phyloP scores from a whole-genome alignment of 2,329 filamentous ascomycete genomes.

The Phialemoniopsis sp. region DNA sequence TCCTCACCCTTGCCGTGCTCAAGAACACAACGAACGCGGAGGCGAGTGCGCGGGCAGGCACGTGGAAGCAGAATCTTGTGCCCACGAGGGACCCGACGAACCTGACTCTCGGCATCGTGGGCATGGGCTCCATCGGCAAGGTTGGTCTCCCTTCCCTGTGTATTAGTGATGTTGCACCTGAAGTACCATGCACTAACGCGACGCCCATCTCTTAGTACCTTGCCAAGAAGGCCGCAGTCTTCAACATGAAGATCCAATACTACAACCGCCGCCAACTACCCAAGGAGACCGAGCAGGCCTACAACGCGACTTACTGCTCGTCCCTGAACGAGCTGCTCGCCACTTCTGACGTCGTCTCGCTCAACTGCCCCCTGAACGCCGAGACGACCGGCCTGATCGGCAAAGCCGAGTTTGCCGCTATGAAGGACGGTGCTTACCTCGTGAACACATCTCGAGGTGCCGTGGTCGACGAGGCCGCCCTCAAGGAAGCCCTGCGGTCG shows the following conservation, averaged over 20 bases:
- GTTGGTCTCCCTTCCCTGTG: constrained; percentile 8
- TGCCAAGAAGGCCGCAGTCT: constrained; percentile 30
- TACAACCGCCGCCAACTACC: constrained; percentile 31
- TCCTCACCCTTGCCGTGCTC: constrained; percentile 19
- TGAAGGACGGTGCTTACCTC: constrained; percentile 6
- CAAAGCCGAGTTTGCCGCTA: constrained; percentile 26
- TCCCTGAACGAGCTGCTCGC: constrained; percentile 32
- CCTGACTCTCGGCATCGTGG: constrained; percentile 40
- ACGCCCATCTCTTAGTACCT: constrained; percentile 22
- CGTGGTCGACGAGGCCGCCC: constrained; percentile 6
- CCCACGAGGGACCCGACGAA: constrained; percentile 36
- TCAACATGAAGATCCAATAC: constrained; percentile 39
- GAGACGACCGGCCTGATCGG: constrained; percentile 34
- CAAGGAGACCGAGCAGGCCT: constrained; percentile 24
- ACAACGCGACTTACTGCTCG: constrained; percentile 27
- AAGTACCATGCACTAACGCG: too few relatives aligned
- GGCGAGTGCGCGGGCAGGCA: constrained; percentile 25
- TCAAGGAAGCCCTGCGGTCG: constrained; percentile 18
- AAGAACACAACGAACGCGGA: constrained; percentile 38
- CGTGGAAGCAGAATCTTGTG: constrained; percentile 27
- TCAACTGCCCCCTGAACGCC: constrained; percentile 33
- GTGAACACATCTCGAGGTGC: constrained; percentile 7
- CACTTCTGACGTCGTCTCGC: constrained; percentile 32
- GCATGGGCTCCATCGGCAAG: constrained; percentile 42
- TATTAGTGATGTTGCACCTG: too few relatives aligned